Conservation (phyloP, 2,329 filamentous ascomycete genomes). For the Apiospora kogelbergensis region DNA sequence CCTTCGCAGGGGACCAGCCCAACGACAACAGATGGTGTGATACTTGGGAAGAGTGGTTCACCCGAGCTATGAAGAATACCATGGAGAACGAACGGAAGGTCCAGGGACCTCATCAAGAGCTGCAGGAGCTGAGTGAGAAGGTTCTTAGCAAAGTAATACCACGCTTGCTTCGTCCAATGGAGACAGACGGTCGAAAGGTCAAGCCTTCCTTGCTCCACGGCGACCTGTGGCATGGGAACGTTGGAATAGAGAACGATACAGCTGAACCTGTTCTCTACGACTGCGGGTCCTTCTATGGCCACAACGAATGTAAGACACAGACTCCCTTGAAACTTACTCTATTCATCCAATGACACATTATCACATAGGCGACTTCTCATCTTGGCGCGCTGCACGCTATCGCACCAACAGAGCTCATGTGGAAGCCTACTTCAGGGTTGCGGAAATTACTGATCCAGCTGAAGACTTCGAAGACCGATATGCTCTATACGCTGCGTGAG, state of each 20-base stretch:
- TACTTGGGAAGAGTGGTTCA: neutral
- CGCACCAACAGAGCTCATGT: neutral
- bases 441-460: neutral
- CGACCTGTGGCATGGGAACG: neutral
- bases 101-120: neutral
- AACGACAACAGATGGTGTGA: neutral
- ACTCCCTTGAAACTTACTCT: neutral
- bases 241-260: neutral
- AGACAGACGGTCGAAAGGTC: neutral
- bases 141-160: neutral
- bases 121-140: neutral
- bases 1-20: neutral
- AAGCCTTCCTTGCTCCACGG: neutral
- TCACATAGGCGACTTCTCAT: neutral
- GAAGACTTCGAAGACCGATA: neutral
- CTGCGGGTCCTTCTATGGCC: neutral
- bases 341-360: neutral
- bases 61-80: neutral
- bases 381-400: neutral
- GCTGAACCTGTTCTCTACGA: neutral
- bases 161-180: neutral
- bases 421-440: neutral
- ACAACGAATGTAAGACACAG: neutral
- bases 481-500: neutral
- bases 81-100: neutral